These are phyloP conservation scores for Dicorynia guianensis DNA, from an alignment of 306 rosid genomes.

Conservation along the genomic window DNA sequence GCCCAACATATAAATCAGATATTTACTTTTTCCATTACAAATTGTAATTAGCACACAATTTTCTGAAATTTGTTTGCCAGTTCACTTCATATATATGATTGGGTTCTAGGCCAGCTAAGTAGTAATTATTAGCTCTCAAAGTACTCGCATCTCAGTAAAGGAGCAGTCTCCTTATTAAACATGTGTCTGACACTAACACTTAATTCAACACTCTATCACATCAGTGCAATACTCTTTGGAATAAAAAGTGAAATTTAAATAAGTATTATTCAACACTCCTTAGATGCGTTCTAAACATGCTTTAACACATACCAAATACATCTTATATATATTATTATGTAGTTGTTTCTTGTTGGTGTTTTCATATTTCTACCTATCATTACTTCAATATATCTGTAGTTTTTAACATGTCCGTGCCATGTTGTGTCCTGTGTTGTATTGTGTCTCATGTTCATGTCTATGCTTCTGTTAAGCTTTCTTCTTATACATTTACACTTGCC, in stretches of 20 bases:
- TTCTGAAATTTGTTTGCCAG: not conserved
- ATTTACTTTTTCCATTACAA: not conserved
- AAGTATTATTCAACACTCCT: not conserved
- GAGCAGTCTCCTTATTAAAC: not conserved
- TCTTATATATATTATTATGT: not conserved
- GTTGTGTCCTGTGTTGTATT: not conserved
- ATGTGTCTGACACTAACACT: not conserved
- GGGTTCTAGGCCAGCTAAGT: not conserved
- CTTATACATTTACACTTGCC: slow-evolving; percentile 1
- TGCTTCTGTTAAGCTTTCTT: slow-evolving; percentile 6
- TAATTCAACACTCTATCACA: not conserved
- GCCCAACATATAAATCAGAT: not conserved
- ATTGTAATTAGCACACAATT: not conserved
- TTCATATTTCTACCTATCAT: not conserved
- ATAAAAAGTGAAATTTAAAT: not conserved
- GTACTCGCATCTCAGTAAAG: not conserved
- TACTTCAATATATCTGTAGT: not conserved
- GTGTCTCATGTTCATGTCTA: slow-evolving; percentile 2
- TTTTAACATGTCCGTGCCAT: not conserved
- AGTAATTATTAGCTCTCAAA: not conserved
- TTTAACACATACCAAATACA: not conserved
- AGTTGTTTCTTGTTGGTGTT: not conserved
- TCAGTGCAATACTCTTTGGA: too few species aligned
- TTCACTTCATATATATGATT: not conserved
- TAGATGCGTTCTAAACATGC: not conserved